Conservation (phyloP, 768 basidiomycete genomes). For the Leccinum subgranulosum region DNA sequence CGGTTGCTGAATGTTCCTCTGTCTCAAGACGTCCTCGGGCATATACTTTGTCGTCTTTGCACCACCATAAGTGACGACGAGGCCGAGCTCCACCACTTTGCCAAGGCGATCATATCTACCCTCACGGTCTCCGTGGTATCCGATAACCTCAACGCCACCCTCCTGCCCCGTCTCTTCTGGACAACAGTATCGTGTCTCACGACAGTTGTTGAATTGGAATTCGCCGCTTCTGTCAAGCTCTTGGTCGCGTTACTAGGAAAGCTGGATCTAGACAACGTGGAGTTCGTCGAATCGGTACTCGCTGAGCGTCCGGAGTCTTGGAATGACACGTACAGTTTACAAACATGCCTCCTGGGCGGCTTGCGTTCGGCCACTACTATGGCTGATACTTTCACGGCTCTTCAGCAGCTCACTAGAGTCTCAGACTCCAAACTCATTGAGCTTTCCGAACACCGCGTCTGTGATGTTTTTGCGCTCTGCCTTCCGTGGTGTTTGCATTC, state of each 20-base stretch:
- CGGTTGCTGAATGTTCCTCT: slow-evolving; percentile 73
- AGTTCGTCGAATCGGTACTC: slow-evolving; percentile 65
- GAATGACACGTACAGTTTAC: slow-evolving; percentile 61
- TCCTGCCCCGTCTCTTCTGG: slow-evolving; percentile 88
- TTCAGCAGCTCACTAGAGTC: slow-evolving; percentile 60
- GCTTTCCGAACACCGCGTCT: slow-evolving; percentile 62
- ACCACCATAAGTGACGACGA: slow-evolving; percentile 79
- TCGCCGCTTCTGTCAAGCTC: slow-evolving; percentile 60
- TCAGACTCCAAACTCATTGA: slow-evolving; percentile 69
- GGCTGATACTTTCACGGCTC: slow-evolving; percentile 60
- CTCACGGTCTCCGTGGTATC: slow-evolving; percentile 59
- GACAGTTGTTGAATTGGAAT: slow-evolving; percentile 82
- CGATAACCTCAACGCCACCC: slow-evolving; percentile 52
- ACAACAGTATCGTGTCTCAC: slow-evolving; percentile 75
- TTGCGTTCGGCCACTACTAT: slow-evolving; percentile 76
- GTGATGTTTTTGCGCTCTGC: slow-evolving; percentile 77
- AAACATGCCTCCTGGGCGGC: slow-evolving; percentile 70
- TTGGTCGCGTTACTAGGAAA: slow-evolving; percentile 62
- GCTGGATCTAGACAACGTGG: slow-evolving; percentile 66
- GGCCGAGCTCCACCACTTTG: slow-evolving; percentile 76
- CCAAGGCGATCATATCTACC: slow-evolving; percentile 77
- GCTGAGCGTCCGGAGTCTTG: slow-evolving; percentile 69
- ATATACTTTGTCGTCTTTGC: slow-evolving; percentile 78
- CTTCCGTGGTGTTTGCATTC: slow-evolving; percentile 89
- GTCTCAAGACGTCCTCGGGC: slow-evolving; percentile 68